Conservation (phyloP, 1,284 basidiomycete genomes). For the Malassezia nana region DNA sequence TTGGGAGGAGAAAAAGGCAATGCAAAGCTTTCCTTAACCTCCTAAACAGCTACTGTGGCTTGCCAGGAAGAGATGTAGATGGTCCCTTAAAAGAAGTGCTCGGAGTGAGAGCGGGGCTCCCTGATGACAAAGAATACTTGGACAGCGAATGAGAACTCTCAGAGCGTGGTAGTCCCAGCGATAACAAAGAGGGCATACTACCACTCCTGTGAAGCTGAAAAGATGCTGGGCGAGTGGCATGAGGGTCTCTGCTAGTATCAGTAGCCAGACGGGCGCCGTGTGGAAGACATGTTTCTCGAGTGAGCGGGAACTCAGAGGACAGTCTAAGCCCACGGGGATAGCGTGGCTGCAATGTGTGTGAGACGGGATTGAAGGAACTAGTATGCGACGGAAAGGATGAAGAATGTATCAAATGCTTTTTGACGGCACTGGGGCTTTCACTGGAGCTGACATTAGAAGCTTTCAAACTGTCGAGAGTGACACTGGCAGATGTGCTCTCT, state of each 20-base stretch:
- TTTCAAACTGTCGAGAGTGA: neutral
- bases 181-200: conserved; percentile 8
- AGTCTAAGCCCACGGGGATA: neutral
- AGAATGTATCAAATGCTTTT: neutral
- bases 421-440: neutral
- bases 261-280: neutral
- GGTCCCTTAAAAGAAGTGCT: neutral
- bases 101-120: neutral
- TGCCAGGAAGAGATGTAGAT: neutral
- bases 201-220: conserved; percentile 9
- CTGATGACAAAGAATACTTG: conserved; percentile 13
- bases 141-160: conserved; percentile 13
- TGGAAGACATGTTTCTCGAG: neutral
- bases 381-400: neutral
- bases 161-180: conserved; percentile 2
- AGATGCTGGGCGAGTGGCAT: neutral
- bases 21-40: too few relatives aligned
- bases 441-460: neutral
- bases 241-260: neutral
- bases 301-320: neutral
- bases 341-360: neutral
- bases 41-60: neutral
- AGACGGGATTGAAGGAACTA: neutral
- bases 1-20: too few relatives aligned
- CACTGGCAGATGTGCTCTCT: neutral